phyloP scores from a whole-genome alignment of 2,329 filamentous ascomycete species.

The Cytospora schulzeri region DNA sequence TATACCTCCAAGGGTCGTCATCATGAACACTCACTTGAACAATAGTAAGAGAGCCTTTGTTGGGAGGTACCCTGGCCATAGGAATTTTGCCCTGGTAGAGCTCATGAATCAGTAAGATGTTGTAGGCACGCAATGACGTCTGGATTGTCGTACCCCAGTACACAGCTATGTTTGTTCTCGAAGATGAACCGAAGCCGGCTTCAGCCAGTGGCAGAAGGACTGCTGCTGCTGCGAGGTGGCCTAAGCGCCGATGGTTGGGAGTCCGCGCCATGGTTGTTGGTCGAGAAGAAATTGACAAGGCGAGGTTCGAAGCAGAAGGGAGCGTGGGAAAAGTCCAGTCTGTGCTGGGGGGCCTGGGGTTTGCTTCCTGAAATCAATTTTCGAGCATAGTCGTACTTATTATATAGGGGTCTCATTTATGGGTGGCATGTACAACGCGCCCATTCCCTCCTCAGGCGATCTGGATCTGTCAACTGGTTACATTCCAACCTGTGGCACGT shows the following conservation, averaged over 20 bases:
- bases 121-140: conserved; percentile 7
- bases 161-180: conserved; percentile 58
- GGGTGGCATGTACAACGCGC: conserved; percentile 6
- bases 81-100: conserved; percentile 60
- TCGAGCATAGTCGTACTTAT: conserved; percentile 10
- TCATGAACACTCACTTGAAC: conserved; percentile 51
- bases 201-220: conserved; percentile 35
- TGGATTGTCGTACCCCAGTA: conserved; percentile 61
- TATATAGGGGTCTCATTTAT: conserved; percentile 3
- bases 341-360: too few species aligned
- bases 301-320: too few species aligned
- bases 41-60: conserved; percentile 60
- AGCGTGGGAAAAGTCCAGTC: too few species aligned
- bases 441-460: background rate
- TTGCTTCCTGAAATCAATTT: background rate
- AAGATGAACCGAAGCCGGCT: conserved; percentile 49
- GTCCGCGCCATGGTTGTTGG: conserved; percentile 11
- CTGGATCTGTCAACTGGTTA: conserved; percentile 7
- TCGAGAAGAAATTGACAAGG: background rate
- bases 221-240: background rate
- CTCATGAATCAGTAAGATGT: background rate
- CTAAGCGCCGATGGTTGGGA: background rate
- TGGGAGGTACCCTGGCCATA: conserved; percentile 52
- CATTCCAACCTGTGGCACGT: conserved; percentile 28
- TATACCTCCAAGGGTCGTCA: background rate